A percentile compares a stretch with the other conserved stretches of the same genome.
Conservation (phyloP, 163 green algal species). For the Scenedesmus sp. region DNA sequence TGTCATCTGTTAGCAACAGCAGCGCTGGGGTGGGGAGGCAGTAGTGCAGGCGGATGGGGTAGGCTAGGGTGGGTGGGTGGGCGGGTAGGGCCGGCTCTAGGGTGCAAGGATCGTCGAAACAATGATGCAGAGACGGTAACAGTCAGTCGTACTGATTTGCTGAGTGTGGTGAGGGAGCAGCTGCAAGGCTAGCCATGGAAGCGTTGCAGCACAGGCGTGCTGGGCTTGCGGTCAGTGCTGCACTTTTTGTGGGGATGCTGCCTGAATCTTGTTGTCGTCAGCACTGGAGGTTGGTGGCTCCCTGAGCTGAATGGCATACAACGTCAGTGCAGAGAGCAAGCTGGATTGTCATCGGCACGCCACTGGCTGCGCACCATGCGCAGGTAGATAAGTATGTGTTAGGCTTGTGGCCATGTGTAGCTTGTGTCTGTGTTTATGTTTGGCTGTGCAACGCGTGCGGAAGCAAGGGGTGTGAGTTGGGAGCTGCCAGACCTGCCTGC, state of each 20-base stretch:
- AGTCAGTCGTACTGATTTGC: too few species aligned
- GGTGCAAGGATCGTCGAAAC: neutral
- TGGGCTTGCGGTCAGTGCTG: neutral
- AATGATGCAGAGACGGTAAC: too few species aligned
- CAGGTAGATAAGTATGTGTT: neutral
- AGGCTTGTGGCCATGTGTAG: neutral
- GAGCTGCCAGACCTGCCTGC: neutral
- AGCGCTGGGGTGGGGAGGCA: neutral
- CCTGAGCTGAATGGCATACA: too few species aligned
- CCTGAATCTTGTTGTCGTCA: neutral
- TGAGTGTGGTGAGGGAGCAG: neutral
- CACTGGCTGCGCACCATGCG: neutral
- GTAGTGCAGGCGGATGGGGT: neutral
- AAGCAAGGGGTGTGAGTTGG: neutral
- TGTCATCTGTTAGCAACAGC: slow-evolving; percentile 37
- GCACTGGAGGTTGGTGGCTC: neutral
- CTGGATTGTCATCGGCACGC: neutral
- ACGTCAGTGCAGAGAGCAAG: neutral
- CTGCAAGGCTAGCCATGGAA: too few species aligned
- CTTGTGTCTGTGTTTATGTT: neutral
- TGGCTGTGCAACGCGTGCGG: neutral
- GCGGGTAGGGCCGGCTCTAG: neutral
- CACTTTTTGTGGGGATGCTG: neutral
- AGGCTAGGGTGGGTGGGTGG: neutral
- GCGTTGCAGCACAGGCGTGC: neutral